Conservation (phyloP, 352 stramenopile species). For the Stramenopiles sp. region DNA sequence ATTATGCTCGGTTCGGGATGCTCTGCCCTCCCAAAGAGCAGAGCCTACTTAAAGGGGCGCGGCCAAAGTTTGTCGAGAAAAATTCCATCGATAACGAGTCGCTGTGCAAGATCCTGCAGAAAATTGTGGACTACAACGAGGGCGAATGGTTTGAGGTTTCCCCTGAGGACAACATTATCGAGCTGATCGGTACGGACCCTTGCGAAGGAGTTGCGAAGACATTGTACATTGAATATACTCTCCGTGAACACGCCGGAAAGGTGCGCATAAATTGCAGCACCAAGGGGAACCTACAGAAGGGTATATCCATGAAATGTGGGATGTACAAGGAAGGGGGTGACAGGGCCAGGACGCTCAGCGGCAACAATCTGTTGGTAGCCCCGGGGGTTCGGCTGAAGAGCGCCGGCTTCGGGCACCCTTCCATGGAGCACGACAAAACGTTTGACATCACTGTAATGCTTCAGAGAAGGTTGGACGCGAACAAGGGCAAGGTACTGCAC, state of each 20-base stretch:
- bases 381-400: neutral
- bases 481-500: neutral
- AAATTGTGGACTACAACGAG: neutral
- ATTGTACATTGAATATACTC: conserved; percentile 6
- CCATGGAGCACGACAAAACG: neutral
- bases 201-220: neutral
- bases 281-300: neutral
- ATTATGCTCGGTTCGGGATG: conserved; percentile 2
- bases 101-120: neutral
- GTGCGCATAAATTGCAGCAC: neutral
- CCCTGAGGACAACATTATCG: neutral
- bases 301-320: neutral
- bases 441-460: neutral
- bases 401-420: neutral
- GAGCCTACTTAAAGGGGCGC: neutral
- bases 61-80: neutral
- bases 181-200: neutral
- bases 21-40: neutral
- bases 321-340: neutral
- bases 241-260: neutral
- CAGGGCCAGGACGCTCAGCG: neutral
- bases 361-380: neutral
- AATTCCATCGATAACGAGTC: neutral
- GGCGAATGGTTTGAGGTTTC: neutral
- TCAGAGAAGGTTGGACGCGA: neutral